Base-by-base conservation (phyloP, 495 filamentous ascomycete species). In the Annulohypoxylon nitens region DNA sequence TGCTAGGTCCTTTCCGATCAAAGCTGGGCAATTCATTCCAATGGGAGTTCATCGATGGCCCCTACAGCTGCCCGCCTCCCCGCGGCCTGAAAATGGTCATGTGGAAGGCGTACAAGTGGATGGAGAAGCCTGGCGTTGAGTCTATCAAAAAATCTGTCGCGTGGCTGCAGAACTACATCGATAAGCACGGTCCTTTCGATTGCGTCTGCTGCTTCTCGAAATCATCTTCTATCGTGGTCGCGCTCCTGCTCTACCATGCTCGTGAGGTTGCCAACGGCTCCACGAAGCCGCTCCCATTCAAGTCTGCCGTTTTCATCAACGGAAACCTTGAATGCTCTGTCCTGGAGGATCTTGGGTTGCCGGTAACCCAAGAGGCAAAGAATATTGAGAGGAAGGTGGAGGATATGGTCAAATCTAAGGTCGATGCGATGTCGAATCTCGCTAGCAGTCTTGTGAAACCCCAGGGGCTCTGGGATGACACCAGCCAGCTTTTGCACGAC, bases 41-140 rank as follows among this genome's bases (percentile, higher is more conserved):
- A 20, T 57, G 14, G 7, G 53, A 57, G 9, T 57, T 57, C 9
- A 8, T 57, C n/a, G 53, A 57, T 57, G 53, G 53, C n/a, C 53
- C 53, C 7, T 57, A 57, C n/a, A 57, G 30, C 16, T 57, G 53
- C 53, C 53, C 53, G 53, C 53, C 53, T 11, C 53, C 53, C n/a
- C 53, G 53, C 7, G 53, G 53, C 53, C 53, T 57, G 53, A 57
- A 57, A 57, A 57, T 57, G 53, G 53, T 57, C 33, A 57, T 57
- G 53, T 57, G 53, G 53, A 57, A 57, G 33, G 53, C 53, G 4
- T 57, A 57, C 53, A 57, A 57, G n/a, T 57, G 53, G 53, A 57
- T 57, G 53, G 53, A 57, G 37, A 57, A 37, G 30, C 53, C 53
- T 36, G 53, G 53, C 11, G 53, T 57, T 37, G 33, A 57, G 10